Conservation (phyloP, 495 filamentous ascomycete genomes). For the Penicillium antarcticum region DNA sequence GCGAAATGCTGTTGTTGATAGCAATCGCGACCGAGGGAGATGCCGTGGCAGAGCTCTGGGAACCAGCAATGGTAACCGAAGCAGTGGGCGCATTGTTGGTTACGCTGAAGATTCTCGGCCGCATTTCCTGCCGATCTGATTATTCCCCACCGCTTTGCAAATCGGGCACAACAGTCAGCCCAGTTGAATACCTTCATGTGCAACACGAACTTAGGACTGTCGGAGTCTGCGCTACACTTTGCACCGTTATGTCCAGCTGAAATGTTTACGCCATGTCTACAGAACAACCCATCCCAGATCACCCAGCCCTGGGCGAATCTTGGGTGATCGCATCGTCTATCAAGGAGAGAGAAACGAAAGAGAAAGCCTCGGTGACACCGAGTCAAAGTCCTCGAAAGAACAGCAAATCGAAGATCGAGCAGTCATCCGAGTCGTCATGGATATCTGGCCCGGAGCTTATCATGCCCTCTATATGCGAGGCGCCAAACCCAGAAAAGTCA, state of each 20-base stretch:
- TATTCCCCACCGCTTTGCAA: conserved; percentile 26
- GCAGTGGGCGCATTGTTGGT: conserved; percentile 28
- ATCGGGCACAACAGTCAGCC: conserved; percentile 3
- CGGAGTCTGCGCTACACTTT: background rate
- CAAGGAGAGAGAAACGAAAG: conserved; percentile 6
- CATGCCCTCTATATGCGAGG: conserved; percentile 45
- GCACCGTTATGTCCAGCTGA: conserved; percentile 1
- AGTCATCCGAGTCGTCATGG: conserved; percentile 29
- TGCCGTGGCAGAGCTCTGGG: conserved; percentile 2
- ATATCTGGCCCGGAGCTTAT: conserved; percentile 42
- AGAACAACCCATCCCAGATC: conserved; percentile 16
- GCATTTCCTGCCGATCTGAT: conserved; percentile 18
- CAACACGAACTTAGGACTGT: background rate
- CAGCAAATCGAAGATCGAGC: background rate
- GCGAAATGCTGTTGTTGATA: conserved; percentile 31
- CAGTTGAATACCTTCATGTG: background rate
- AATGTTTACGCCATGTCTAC: conserved; percentile 28
- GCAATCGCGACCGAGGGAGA: conserved; percentile 22
- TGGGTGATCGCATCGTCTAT: conserved; percentile 35
- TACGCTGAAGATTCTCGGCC: conserved; percentile 11
- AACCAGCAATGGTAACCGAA: conserved; percentile 14
- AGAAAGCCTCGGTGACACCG: conserved; percentile 1
- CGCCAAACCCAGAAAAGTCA: conserved; percentile 33
- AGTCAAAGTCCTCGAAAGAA: conserved; percentile 1
- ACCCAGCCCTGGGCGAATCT: conserved; percentile 34